These are phyloP conservation scores for Plasmodium sp. DNA, from an alignment of 169 alveolate genomes.

Conservation along the genomic window DNA sequence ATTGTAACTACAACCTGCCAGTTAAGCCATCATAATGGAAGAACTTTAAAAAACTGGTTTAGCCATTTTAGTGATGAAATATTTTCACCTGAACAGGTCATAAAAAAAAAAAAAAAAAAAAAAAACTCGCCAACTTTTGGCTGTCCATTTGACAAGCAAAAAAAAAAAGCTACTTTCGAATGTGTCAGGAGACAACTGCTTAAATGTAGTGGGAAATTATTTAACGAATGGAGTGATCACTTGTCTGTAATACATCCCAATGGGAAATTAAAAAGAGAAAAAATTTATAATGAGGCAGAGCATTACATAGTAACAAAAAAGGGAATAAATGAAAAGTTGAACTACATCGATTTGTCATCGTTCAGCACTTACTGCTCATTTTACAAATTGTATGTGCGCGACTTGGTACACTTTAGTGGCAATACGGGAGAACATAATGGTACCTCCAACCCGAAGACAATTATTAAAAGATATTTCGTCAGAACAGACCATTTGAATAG, in stretches of 20 bases:
- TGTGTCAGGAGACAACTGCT: slow-evolving; percentile 34
- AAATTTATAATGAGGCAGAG: slow-evolving; percentile 19
- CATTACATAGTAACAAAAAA: slow-evolving; percentile 3
- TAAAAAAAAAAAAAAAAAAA: slow-evolving; percentile 1
- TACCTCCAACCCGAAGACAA: not conserved
- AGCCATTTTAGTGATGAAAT: not conserved
- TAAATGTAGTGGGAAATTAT: slow-evolving; percentile 48
- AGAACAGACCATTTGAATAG: slow-evolving; percentile 73
- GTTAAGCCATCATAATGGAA: slow-evolving; percentile 1
- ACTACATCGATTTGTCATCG: slow-evolving; percentile 56
- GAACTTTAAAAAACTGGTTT: slow-evolving; percentile 4
- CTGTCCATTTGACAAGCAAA: slow-evolving; percentile 10
- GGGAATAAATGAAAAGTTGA: slow-evolving; percentile 11
- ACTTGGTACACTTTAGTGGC: slow-evolving; percentile 2
- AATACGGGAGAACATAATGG: not conserved
- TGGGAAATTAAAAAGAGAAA: slow-evolving; percentile 30
- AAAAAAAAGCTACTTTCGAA: slow-evolving; percentile 36
- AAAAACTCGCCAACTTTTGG: not conserved
- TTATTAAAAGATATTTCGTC: slow-evolving; percentile 52
- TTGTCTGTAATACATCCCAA: slow-evolving; percentile 31
- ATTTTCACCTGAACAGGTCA: slow-evolving; percentile 27
- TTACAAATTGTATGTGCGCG: slow-evolving; percentile 54
- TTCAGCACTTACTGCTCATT: slow-evolving; percentile 58
- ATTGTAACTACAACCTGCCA: not conserved
- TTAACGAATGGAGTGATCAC: slow-evolving; percentile 41